Evolutionary conservation across 1,284 basidiomycete species (phyloP).

Genomic region (Pyrrhoderma lamaoense): DNA sequence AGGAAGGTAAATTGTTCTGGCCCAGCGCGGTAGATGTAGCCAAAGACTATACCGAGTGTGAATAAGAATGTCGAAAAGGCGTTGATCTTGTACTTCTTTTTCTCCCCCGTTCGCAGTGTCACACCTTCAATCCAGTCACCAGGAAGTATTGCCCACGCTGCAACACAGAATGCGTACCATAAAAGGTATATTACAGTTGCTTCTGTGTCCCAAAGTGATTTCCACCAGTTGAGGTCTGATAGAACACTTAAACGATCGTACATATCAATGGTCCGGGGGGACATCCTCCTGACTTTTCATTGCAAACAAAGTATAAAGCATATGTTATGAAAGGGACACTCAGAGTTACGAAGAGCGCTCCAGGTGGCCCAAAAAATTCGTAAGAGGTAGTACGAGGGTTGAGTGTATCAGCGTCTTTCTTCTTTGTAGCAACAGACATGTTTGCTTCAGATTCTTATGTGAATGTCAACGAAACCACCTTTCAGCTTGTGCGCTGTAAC

Average conservation of each 20-base stretch:
- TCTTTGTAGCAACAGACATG: slow-evolving; percentile 2
- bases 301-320: slow-evolving; percentile 80
- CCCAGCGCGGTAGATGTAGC: slow-evolving; percentile 68
- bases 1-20: slow-evolving; percentile 80
- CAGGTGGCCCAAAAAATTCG: slow-evolving; percentile 84
- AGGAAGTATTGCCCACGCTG: slow-evolving; percentile 80
- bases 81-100: slow-evolving; percentile 90
- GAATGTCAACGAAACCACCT: too few species aligned
- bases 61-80: slow-evolving; percentile 85
- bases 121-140: slow-evolving; percentile 82
- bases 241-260: slow-evolving; percentile 43
- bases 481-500: too few species aligned
- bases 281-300: slow-evolving; percentile 71
- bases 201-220: slow-evolving; percentile 71
- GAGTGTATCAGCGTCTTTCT: slow-evolving; percentile 27
- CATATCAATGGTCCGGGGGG: slow-evolving; percentile 43
- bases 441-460: background rate
- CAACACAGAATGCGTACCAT: slow-evolving; percentile 88
- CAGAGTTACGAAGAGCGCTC: slow-evolving; percentile 68
- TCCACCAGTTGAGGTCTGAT: slow-evolving; percentile 55
- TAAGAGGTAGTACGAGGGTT: slow-evolving; percentile 65
- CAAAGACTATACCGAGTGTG: slow-evolving; percentile 62
- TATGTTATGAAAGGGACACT: slow-evolving; percentile 73
- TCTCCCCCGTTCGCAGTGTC: slow-evolving; percentile 70
- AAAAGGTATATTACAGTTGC: slow-evolving; percentile 72